Percentiles rank a stretch among this genome's conserved stretches.
phyloP scores from a whole-genome alignment of 345 rosid species.

The Moringa oleifera region DNA sequence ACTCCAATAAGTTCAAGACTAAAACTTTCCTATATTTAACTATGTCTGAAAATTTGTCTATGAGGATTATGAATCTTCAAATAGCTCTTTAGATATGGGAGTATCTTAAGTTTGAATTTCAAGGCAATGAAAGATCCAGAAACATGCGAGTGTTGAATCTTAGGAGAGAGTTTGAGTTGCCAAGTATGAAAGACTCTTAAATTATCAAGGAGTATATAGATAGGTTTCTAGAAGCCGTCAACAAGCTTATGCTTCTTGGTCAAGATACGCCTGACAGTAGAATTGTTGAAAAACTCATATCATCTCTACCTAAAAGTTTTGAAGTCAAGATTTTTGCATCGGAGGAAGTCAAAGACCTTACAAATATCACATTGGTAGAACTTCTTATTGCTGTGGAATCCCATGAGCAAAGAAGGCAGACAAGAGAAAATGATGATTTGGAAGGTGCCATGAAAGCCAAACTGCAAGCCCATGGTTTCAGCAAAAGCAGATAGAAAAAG shows the following conservation, averaged over 20 bases:
- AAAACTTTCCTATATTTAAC: too few species aligned
- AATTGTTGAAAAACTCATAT: too few species aligned
- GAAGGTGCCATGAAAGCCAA: not conserved
- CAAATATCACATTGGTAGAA: not conserved
- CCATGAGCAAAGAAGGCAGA: not conserved
- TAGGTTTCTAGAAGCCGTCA: too few species aligned
- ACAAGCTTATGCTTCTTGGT: not conserved
- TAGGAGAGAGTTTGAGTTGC: not conserved
- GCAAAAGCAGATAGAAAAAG: too few species aligned
- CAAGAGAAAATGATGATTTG: not conserved
- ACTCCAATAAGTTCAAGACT: too few species aligned
- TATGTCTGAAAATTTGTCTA: too few species aligned
- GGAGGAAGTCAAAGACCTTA: not conserved
- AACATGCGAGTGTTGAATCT: not conserved
- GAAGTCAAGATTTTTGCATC: not conserved
- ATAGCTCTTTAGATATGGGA: too few species aligned
- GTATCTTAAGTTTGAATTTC: not conserved
- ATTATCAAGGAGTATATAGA: not conserved
- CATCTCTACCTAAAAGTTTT: not conserved
- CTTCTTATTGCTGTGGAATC: not conserved
- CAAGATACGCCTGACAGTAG: not conserved
- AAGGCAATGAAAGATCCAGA: not conserved
- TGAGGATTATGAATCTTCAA: too few species aligned
- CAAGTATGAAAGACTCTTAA: not conserved
- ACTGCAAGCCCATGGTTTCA: not conserved